Evolutionary conservation across 768 basidiomycete species (phyloP).

Genomic region (Agrocybe praecox): DNA sequence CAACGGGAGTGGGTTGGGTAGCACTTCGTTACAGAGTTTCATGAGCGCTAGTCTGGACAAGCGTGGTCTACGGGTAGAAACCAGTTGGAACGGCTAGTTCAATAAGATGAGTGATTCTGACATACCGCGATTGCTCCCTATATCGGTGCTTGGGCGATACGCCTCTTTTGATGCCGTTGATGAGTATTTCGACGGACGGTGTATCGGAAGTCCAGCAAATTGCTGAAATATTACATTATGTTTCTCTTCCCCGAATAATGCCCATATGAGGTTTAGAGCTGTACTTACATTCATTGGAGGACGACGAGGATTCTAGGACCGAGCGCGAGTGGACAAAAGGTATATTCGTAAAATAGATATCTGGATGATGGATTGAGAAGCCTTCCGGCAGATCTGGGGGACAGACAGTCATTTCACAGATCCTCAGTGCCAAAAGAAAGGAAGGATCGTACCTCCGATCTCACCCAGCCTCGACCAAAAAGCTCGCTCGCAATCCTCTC

Average conservation of each 20-base stretch:
- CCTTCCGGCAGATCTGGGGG: slow-evolving; percentile 46
- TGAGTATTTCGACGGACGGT: slow-evolving; percentile 60
- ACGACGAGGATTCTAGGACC: slow-evolving; percentile 36
- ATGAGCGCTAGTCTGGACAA: slow-evolving; percentile 47
- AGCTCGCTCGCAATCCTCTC: slow-evolving; percentile 69
- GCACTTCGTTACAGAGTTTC: slow-evolving; percentile 38
- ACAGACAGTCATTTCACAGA: background rate
- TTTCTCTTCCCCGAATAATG: background rate
- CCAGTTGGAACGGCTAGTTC: background rate
- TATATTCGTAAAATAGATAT: slow-evolving; percentile 58
- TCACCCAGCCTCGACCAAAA: slow-evolving; percentile 57
- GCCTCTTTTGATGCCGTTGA: slow-evolving; percentile 81
- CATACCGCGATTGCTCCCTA: slow-evolving; percentile 62
- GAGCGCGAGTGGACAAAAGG: slow-evolving; percentile 63
- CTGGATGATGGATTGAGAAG: slow-evolving; percentile 53
- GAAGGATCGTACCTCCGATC: slow-evolving; percentile 37
- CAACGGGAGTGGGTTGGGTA: too few species aligned
- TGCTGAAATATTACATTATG: slow-evolving; percentile 45
- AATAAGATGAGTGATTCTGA: background rate
- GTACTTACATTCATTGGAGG: slow-evolving; percentile 72
- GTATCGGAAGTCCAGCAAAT: slow-evolving; percentile 70
- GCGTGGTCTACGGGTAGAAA: slow-evolving; percentile 19
- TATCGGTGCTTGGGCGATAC: slow-evolving; percentile 71
- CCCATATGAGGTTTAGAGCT: background rate
- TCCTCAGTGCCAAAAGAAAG: background rate